Percentiles rank a stretch among this genome's conserved stretches.
phyloP scores from a whole-genome alignment of 306 rosid species.

The Lupinus albus region DNA sequence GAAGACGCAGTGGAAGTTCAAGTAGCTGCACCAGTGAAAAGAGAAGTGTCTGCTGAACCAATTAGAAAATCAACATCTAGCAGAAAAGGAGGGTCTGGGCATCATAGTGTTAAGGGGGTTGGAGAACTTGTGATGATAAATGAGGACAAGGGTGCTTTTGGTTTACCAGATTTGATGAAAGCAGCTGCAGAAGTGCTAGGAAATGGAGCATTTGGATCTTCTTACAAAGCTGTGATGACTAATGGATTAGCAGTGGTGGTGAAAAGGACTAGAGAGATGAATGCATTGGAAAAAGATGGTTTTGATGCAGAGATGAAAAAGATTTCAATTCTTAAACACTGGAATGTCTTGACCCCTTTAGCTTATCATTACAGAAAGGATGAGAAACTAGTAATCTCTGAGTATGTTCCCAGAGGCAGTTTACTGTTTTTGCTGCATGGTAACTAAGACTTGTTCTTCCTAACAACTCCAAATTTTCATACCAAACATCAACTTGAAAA shows the following conservation, averaged over 20 bases:
- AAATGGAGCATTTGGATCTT: slow-evolving; percentile 69
- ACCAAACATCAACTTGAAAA: background rate
- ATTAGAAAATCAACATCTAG: slow-evolving; percentile 26
- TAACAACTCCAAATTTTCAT: background rate
- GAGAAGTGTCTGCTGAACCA: slow-evolving; percentile 24
- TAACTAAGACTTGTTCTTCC: slow-evolving; percentile 44
- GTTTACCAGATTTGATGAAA: slow-evolving; percentile 76
- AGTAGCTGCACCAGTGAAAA: slow-evolving; percentile 46
- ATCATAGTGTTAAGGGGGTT: background rate
- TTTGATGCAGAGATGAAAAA: slow-evolving; percentile 66
- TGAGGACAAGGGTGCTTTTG: slow-evolving; percentile 67
- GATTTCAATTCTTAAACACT: slow-evolving; percentile 48
- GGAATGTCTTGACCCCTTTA: slow-evolving; percentile 70
- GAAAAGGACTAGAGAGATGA: slow-evolving; percentile 78
- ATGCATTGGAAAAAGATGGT: slow-evolving; percentile 57
- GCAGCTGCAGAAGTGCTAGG: slow-evolving; percentile 83
- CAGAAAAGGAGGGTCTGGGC: slow-evolving; percentile 31
- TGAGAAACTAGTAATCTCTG: slow-evolving; percentile 64
- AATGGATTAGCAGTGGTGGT: slow-evolving; percentile 84
- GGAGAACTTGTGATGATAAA: slow-evolving; percentile 62
- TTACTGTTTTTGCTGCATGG: slow-evolving; percentile 65
- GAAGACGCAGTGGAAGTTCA: slow-evolving; percentile 51
- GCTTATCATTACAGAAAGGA: slow-evolving; percentile 73
- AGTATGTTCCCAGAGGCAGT: slow-evolving; percentile 69
- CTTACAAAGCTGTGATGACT: slow-evolving; percentile 78